Base-by-base conservation (phyloP, 1,284 basidiomycete species). In the Earliella scabrosa region DNA sequence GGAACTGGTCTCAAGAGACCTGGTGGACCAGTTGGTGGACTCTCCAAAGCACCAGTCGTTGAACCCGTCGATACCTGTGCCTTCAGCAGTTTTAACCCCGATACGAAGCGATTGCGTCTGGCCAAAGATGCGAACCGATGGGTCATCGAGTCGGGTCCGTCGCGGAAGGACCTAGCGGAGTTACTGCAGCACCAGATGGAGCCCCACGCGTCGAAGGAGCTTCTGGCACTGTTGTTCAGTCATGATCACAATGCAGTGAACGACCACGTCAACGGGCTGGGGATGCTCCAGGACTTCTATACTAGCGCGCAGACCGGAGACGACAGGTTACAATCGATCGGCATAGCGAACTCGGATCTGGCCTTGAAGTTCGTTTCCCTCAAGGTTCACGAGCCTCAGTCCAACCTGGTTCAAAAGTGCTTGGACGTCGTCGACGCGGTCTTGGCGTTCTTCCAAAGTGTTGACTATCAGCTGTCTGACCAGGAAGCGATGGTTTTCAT, bases 231-330 rank as follows among this genome's bases (percentile, higher is more conserved):
- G 34, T 80, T 99, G 41, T 99, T 99, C 78, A 97, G 95, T 69
- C 93, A 92, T 63, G 97, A 98, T 68, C 97, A 99, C 72, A 93
- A 92, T 63, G 93, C 95, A 2, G 90, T 99, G 63, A 96, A 95
- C 67, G 97, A 99, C 70, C 90, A 92, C 66, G 83, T 98, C 56
- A 79, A 82, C 23, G 97, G 91, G 0, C 75, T 99, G 49, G 78
- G 82, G 1, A 79, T 80, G 48, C 79, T 97, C 41, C 80, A 87
- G 59, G 90, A 96, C 27, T 88, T 95, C 69, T 94, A 90, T 76
- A 75, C 81, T 56, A 74, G 76, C 56, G 79, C 82, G 32, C 73
- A 80, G 48, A 78, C 80, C 41, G 85, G 84, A 13, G 85, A 90
- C 40, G 85, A 88, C 45, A 83, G 87, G 51, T 72, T 88, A 11